These are phyloP conservation scores for Pisolithus orientalis DNA, from an alignment of 768 basidiomycete species.

Conservation along the genomic window DNA sequence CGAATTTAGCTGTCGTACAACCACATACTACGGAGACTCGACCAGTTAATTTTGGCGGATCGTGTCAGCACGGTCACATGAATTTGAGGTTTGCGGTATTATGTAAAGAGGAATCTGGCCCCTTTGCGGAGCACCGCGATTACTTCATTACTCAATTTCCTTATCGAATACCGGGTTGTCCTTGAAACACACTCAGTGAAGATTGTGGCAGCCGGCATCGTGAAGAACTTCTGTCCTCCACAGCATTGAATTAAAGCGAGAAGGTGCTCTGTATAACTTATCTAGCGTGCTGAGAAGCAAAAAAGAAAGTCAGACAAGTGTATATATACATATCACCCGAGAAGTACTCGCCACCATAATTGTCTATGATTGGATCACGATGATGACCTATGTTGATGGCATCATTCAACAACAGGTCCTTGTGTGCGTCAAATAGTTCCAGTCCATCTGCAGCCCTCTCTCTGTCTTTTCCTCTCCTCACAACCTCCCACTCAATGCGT, in stretches of 20 bases:
- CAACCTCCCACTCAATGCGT: conserved; percentile 93
- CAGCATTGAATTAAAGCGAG: neutral
- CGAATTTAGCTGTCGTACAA: neutral
- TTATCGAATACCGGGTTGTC: too few relatives aligned
- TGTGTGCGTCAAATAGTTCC: conserved; percentile 10
- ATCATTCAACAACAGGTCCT: conserved; percentile 15
- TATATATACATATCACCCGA: neutral
- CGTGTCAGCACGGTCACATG: neutral
- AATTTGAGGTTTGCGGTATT: neutral
- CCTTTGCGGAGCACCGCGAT: too few relatives aligned
- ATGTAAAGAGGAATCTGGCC: too few relatives aligned
- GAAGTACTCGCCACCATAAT: conserved; percentile 10
- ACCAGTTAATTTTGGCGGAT: neutral
- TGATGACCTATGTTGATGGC: neutral
- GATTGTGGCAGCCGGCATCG: neutral
- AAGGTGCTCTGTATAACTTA: neutral
- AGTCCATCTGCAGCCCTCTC: conserved; percentile 2
- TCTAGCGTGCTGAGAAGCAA: neutral
- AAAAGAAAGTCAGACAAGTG: neutral
- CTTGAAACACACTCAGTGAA: neutral
- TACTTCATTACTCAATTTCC: too few relatives aligned
- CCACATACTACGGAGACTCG: too few relatives aligned
- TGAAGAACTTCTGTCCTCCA: neutral
- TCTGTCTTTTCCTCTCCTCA: conserved; percentile 43
- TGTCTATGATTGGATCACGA: neutral